A percentile compares a stretch with the other conserved stretches of the same genome.
Conservation (phyloP, 2,329 filamentous ascomycete species). For the Mariannaea elegans region DNA sequence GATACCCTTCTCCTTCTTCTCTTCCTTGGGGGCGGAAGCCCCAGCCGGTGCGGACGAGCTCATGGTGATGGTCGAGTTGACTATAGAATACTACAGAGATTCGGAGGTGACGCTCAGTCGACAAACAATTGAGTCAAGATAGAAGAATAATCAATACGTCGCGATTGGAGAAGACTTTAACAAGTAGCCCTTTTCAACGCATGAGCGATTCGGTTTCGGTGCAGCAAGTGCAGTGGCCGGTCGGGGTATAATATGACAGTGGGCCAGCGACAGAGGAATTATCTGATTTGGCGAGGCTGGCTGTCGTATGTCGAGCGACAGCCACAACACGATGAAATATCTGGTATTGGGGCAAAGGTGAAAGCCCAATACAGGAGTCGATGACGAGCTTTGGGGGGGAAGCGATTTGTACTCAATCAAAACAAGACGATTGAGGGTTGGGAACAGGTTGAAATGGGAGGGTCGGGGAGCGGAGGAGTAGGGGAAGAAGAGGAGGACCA, state of each 20-base stretch:
- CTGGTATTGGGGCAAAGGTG: slow-evolving; percentile 17
- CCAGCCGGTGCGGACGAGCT: slow-evolving; percentile 53
- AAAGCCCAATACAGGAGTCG: slow-evolving; percentile 23
- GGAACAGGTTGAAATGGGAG: slow-evolving; percentile 1
- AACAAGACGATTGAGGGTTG: slow-evolving; percentile 11
- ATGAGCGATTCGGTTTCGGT: slow-evolving; percentile 1
- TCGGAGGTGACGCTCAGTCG: background rate
- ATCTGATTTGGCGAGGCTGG: slow-evolving; percentile 8
- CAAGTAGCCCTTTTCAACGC: background rate
- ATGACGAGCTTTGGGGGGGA: slow-evolving; percentile 8
- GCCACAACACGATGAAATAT: background rate
- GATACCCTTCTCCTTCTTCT: slow-evolving; percentile 58
- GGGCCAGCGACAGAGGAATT: background rate
- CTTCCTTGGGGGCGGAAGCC: slow-evolving; percentile 44
- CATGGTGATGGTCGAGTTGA: slow-evolving; percentile 44
- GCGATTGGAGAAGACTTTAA: background rate
- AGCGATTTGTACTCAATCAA: slow-evolving; percentile 8
- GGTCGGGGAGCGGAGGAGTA: slow-evolving; percentile 8
- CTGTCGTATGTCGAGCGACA: slow-evolving; percentile 15
- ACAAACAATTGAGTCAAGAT: background rate
- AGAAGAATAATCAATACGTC: background rate
- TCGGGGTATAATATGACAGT: background rate
- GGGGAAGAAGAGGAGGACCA: slow-evolving; percentile 23
- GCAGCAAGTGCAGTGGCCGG: background rate
- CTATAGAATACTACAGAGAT: background rate